Evolutionary conservation across 306 rosid species (phyloP).

Genomic region (Acacia confusa): DNA sequence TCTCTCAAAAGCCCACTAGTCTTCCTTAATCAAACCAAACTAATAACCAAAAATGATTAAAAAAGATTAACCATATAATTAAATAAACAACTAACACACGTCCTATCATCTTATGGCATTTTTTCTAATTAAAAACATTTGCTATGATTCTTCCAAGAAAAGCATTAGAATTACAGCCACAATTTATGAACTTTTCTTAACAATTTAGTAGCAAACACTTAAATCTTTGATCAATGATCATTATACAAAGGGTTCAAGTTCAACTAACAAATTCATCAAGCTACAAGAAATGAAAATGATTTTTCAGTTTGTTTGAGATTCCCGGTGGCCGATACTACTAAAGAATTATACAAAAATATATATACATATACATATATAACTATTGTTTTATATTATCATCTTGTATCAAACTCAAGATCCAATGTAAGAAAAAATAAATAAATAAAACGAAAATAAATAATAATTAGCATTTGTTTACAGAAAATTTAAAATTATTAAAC

Average conservation of each 20-base stretch:
- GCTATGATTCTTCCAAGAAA: background rate
- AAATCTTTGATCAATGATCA: background rate
- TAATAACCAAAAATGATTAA: background rate
- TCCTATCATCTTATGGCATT: background rate
- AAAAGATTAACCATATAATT: background rate
- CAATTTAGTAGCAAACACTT: background rate
- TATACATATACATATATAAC: too few species aligned
- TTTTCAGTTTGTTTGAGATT: background rate
- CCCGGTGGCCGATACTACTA: too few species aligned
- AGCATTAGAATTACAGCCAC: background rate
- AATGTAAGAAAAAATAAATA: background rate
- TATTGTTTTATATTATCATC: too few species aligned
- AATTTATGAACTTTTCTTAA: background rate
- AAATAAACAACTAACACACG: background rate
- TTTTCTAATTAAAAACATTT: background rate
- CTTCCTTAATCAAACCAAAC: background rate
- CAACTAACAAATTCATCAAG: background rate
- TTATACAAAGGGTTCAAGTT: background rate
- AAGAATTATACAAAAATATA: too few species aligned
- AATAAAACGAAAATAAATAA: background rate
- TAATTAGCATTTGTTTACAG: background rate
- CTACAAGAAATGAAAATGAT: background rate
- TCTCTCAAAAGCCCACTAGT: background rate
- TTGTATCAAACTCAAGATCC: accelerated
- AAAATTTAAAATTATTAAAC: background rate